A percentile compares a stretch with the other conserved stretches of the same genome.
phyloP scores from a whole-genome alignment of 371 early-diverging fungal species.

The Mortierella sp. region DNA sequence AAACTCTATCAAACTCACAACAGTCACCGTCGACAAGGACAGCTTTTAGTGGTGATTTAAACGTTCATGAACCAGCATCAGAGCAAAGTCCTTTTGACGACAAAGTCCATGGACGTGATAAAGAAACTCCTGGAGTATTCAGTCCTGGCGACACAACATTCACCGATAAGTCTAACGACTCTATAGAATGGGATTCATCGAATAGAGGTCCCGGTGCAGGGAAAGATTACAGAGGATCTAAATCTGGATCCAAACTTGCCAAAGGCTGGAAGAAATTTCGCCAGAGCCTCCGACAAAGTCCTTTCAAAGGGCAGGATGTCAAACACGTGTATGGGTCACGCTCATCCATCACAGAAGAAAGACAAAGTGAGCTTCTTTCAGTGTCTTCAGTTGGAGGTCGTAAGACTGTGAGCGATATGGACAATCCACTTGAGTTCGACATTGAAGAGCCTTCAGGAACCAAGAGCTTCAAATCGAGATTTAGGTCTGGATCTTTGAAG shows the following conservation, averaged over 20 bases:
- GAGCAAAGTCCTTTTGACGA: not conserved
- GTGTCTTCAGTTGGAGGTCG: not conserved
- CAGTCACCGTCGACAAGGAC: too few species aligned
- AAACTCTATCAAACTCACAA: too few species aligned
- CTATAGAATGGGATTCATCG: not conserved
- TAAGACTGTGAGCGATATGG: conserved; percentile 22
- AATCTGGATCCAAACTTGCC: conserved; percentile 19
- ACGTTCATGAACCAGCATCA: not conserved
- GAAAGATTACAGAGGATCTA: conserved; percentile 5
- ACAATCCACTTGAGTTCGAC: conserved; percentile 1
- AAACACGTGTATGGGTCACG: not conserved
- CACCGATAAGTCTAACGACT: not conserved
- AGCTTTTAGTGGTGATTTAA: too few species aligned
- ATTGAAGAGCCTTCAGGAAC: not conserved
- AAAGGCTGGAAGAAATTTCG: conserved; percentile 42
- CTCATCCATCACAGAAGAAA: conserved; percentile 8
- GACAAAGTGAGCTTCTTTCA: not conserved
- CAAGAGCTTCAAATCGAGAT: conserved; percentile 1
- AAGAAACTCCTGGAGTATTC: not conserved
- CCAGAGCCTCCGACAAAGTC: conserved; percentile 18
- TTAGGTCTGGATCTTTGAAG: conserved; percentile 18
- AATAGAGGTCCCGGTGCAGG: not conserved
- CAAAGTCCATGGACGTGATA: not conserved
- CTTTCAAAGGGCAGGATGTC: not conserved
- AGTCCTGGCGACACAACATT: not conserved